Evolutionary conservation across 805 yeast species (phyloP), one percentile per base, ranked within the genome.

Genomic region (Wickerhamiella azymoides): DNA sequence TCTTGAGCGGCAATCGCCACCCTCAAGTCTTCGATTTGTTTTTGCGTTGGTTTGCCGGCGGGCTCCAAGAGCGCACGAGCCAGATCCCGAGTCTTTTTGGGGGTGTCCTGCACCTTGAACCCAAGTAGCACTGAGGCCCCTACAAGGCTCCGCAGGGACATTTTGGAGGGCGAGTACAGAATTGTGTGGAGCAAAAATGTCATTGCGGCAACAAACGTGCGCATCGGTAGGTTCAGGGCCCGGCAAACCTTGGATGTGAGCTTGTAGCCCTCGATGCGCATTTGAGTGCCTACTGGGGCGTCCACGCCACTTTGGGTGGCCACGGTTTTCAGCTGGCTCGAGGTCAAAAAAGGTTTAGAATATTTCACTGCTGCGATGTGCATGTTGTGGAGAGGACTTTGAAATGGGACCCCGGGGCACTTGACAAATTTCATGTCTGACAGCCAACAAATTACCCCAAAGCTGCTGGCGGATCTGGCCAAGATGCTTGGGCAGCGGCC

Each of bases 91-190:
- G 40, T 30, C 38, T 81, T 81, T 59, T 84, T 85, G 36, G 85
- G 79, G 36, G 86, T 83, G 57, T 86, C 96, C 56, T 84, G 93
- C 51, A 78, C 76, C 60, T 86, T 84, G 37, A 79, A 67, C 2
- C 94, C 81, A 13, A 84, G 65, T 47, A 82, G 73, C 7, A 86
- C 58, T 45, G 85, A 72, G 9, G 89, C 72, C 26, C 52, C 47
- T 21, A 46, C 44, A 2, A 50, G 39, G 10, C 25, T 35, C 1
- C 5, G 9, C 13, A 48, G 26, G 8, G 27, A 25, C 17, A 40
- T 24, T 9, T 37, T 40, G 6, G 38, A 9, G 14, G 37, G 17
- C 6, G 47, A 49, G 49, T 82, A 80, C 60, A 79, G 77, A 13
- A 85, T 65, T 54, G 73, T 78, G 41, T 85, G 65, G 53, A 85